A percentile compares a stretch with the other conserved stretches of the same genome.
Conservation (phyloP, 106 monocot genomes). For the Dendrobium chrysotoxum region DNA sequence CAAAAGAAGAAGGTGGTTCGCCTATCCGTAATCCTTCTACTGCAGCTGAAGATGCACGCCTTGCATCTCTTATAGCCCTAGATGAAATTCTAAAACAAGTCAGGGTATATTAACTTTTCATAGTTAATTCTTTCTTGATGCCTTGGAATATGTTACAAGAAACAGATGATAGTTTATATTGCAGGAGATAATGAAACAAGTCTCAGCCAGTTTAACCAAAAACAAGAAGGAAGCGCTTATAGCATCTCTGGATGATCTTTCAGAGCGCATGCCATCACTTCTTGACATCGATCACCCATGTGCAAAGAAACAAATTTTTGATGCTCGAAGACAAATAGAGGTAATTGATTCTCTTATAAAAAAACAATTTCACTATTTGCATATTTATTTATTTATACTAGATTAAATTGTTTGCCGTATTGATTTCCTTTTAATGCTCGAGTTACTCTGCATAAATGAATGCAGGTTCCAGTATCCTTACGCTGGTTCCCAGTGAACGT, state of each 20-base stretch:
- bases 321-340: conserved; percentile 72
- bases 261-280: conserved; percentile 78
- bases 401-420: background rate
- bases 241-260: conserved; percentile 62
- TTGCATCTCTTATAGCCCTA: conserved; percentile 94
- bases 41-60: conserved; percentile 94
- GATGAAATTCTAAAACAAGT: conserved; percentile 81
- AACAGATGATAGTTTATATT: background rate
- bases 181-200: conserved; percentile 83
- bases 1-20: conserved; percentile 95
- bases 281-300: conserved; percentile 94
- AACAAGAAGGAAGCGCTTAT: conserved; percentile 75
- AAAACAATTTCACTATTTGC: background rate
- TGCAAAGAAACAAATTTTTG: conserved; percentile 72
- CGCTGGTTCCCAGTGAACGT: background rate
- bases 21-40: conserved; percentile 94
- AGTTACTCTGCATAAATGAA: background rate
- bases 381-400: background rate
- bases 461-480: background rate
- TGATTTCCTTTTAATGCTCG: background rate
- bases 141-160: background rate
- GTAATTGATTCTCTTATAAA: conserved; percentile 19
- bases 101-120: conserved; percentile 36
- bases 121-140: background rate
- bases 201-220: conserved; percentile 57